Base-by-base conservation (phyloP, 129 eudicot species). In the Flaveria robusta region DNA sequence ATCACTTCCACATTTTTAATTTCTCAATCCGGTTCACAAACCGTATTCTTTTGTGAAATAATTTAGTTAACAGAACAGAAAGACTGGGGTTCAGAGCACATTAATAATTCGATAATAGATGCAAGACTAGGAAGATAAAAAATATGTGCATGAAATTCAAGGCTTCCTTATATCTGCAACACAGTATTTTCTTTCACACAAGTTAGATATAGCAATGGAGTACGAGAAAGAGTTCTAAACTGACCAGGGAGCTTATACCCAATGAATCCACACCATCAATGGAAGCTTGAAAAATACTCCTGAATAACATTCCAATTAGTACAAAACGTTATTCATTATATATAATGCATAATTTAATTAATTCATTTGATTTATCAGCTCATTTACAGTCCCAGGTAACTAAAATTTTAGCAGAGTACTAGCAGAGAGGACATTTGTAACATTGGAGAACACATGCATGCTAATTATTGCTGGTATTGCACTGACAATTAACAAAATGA, bases 261-360 rank as follows among this genome's bases (percentile, higher is more conserved):
- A 85, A n/a, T 26, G 90, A 79, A 20, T 85, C 87, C 55, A 79
- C 92, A 46, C 96, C 96, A 79, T 87, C 96, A 55, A 83, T 39
- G 12, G 92, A 87, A 77, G 87, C 85, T 67, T 76, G 77, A 11
- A 49, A 51, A 74, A 72, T 71, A 68, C 60, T 83, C 92, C 96
- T 89, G 78, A 71, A 81, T 14, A 85, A 67, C 69, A 68, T 13
- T 34, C 47, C 13, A 46, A 70, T 77, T 60, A 72, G 64, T 68
- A 80, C 70, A 22, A 62, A 56, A 67, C 0, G 11, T 10, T 14
- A 65, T n/a, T 56, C 62, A 55, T 47, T 31, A 42, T 46, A 60
- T 41, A 60, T 29, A 63, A 37, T 1, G 43, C 69, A 77, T 41
- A 50, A 42, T 24, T 41, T 45, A 23, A 71, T 65, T 26, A 49